Evolutionary conservation across 2,329 filamentous ascomycete genomes (phyloP), one percentile per base, ranked within the genome.

Genomic region (Fusarium metavorans): DNA sequence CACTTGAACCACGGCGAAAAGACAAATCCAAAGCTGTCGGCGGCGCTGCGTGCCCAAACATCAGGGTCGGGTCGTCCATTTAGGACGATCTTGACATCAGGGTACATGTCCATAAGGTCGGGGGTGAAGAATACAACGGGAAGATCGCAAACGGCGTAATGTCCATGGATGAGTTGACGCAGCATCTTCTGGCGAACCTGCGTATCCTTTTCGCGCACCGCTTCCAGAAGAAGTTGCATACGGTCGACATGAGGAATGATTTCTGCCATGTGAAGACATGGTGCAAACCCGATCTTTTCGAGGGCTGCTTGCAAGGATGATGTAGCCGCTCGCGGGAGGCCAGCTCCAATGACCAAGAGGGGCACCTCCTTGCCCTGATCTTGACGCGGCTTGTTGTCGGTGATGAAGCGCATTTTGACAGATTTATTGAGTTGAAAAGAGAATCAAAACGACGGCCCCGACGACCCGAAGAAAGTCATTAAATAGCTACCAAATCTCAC

Each of bases 41-140:
- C 13, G 2, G 79, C 68, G 16, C 81, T 83, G 25, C 58, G 68
- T 1, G 76, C 73, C 81, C 82, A 84, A 1, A 70, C 64, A 7
- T 70, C 67, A 13, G 76, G 72, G 27, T 76, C 73, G 1, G 75
- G 69, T 13, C 81, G 79, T 18, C 76, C 73, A 16, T 84, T 84
- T 2, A 84, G 65, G 0, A 84, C 71, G 6, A 84, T 58, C 2
- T 75, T 70, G 1, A 80, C 81, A 4, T 83, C 80, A 0, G 82
- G 82, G 8, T 82, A 84, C 74, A 83, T 80, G 34, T 84, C 83
- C 81, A 84, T 83, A 39, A 84, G 67, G 43, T 84, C 82, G 11
- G 81, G 78, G 0, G 78, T 71, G 68, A 84, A 84, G 45, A 75
- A 74, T 5, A 80, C 73, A 1, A 75, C 79, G 0, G 82, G 82